Percentiles rank a stretch among this genome's conserved stretches.
phyloP scores from a whole-genome alignment of 2,329 filamentous ascomycete species.

The Xylariales sp. region DNA sequence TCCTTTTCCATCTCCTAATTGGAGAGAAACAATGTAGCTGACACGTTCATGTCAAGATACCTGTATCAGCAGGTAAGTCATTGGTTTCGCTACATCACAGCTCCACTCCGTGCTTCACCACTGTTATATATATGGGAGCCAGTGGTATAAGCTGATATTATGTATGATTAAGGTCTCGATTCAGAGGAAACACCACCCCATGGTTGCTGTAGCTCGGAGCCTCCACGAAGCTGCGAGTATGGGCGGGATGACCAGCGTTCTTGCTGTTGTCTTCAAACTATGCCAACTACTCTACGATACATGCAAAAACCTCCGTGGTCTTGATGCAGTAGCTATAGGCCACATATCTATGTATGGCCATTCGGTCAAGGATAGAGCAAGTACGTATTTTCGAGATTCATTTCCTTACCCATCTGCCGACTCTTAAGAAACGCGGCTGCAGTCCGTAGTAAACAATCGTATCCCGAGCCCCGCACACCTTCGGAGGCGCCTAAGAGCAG shows the following conservation, averaged over 20 bases:
- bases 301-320: neutral
- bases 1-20: neutral
- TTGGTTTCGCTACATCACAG: too few relatives aligned
- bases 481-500: too few relatives aligned
- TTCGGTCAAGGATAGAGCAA: neutral
- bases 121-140: neutral
- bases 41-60: neutral
- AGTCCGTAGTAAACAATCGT: too few relatives aligned
- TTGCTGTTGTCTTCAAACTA: neutral
- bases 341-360: neutral
- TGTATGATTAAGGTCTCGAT: neutral
- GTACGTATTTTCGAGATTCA: neutral
- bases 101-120: too few relatives aligned
- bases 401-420: too few relatives aligned
- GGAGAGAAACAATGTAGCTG: neutral
- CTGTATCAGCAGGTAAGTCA: constrained; percentile 1
- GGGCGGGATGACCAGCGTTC: neutral
- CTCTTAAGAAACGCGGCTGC: too few relatives aligned
- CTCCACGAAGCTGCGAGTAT: neutral
- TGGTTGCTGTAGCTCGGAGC: neutral
- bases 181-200: neutral
- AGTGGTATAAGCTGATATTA: neutral
- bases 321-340: neutral
- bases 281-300: neutral
- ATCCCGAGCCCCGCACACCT: too few relatives aligned